Base-by-base conservation (phyloP, 768 basidiomycete genomes). In the Mycena olivaceomarginata region DNA sequence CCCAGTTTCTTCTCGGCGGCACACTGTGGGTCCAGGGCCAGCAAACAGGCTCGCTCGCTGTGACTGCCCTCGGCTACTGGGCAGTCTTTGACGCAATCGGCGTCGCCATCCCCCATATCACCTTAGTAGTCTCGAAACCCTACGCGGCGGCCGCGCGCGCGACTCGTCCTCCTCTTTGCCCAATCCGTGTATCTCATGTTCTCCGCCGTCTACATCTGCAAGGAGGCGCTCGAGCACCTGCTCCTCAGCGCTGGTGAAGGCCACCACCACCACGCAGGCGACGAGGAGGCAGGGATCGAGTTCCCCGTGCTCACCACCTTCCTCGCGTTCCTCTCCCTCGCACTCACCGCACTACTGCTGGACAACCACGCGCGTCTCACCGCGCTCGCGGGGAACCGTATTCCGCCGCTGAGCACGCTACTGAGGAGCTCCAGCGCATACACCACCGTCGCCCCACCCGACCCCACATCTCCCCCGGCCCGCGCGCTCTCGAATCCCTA, bases 101-200 rank as follows among this genome's bases (percentile, higher is more conserved):
- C 0, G 91, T 98, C 6, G 92, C 84, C 22, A 83, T 94, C 31
- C 74, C 60, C 68, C 71, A 81, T 63, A 22, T 76, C 60, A 39
- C 43, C 37, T 77, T 67, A 68, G 46, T 41, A 77, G 75, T 75
- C 37, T 53, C 73, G 13, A 56, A 39, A 74, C 20, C 75, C 25
- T 69, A 25, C 73, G 95, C 95, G 72, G 92, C 91, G 74, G 91
- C 91, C 91, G 5, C 93, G 96, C 1, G 81, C 94, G 51, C 92
- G 92, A 80, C 94, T 94, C 0, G 91, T 95, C 5, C 83, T 93
- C 70, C 87, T 96, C 84, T 99, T 99, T 81, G 93, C 96, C 0
- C 98, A 99, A 81, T 92, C 93, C 12, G 95, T 99, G 15, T 99
- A 98, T 85, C 89, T 99, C 72, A 93, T 98, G 88, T 99, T 99